Percentiles rank a stretch among this genome's conserved stretches.
phyloP scores from a whole-genome alignment of 306 rosid species.

The Rosa chinensis region DNA sequence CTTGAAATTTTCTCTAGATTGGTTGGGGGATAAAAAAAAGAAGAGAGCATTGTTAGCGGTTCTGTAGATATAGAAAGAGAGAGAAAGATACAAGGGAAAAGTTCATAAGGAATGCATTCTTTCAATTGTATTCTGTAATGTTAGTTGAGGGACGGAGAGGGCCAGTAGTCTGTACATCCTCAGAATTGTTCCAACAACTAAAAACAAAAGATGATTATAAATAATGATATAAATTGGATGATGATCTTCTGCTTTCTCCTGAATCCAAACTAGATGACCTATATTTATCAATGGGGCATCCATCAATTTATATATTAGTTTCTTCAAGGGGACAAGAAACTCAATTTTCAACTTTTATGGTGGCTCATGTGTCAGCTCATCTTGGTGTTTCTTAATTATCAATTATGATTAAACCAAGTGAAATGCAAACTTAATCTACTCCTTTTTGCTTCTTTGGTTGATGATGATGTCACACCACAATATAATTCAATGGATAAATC shows the following conservation, averaged over 20 bases:
- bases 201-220: slow-evolving; percentile 18
- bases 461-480: slow-evolving; percentile 2
- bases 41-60: slow-evolving; percentile 23
- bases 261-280: neutral
- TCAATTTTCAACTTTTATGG: slow-evolving; percentile 1
- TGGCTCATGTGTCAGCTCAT: slow-evolving; percentile 8
- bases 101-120: slow-evolving; percentile 58
- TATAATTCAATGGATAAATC: neutral
- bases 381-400: neutral
- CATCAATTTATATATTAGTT: neutral
- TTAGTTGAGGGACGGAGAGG: slow-evolving; percentile 25
- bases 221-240: slow-evolving; percentile 25
- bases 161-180: slow-evolving; percentile 27
- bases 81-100: slow-evolving; percentile 31
- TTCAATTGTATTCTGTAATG: slow-evolving; percentile 58
- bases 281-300: neutral
- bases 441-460: neutral
- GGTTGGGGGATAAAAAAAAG: slow-evolving; percentile 26
- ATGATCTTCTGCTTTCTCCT: slow-evolving; percentile 9
- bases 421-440: neutral
- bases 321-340: neutral
- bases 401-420: neutral
- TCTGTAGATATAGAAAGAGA: slow-evolving; percentile 58
- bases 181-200: slow-evolving; percentile 18
- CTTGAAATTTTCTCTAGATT: slow-evolving; percentile 31